Base-by-base conservation (phyloP, 345 rosid genomes). In the Populus tremula region DNA sequence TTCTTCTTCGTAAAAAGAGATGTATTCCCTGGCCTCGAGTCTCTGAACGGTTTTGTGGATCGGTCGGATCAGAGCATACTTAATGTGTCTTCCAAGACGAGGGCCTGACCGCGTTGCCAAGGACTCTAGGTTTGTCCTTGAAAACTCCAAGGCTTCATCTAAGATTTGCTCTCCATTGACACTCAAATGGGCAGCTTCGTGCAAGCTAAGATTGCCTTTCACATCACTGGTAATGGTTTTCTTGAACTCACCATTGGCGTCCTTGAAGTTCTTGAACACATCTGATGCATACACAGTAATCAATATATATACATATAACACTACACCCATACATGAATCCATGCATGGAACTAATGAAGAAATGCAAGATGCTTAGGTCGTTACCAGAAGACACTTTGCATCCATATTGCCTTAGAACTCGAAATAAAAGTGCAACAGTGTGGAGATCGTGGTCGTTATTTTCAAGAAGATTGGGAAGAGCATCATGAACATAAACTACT, bases 101-200 rank as follows among this genome's bases (percentile, higher is more conserved):
- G 70, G 39, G 10, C 7, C 16, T 41, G 70, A 74, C 43, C 31
- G 18, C 1, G 1, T 21, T 4, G 53, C 23, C 20, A 45, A 39
- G 38, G 2, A 25, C 5, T 74, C 69, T 0, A 74, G 39, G 2
- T 14, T 50, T 41, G 27, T 18, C 69, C 38, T 62, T 6, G 85
- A 39, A 53, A 81, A 81, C 16, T 39, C 49, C n/a, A 76, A 25
- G 1, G 87, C 85, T 72, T 87, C 85, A 14, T 87, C 87, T 53
- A 87, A 1, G 16, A 85, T 72, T 9, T 61, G 43, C 13, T 87
- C 90, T 33, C 56, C 84, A 25, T 73, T 79, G 5, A 73, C 69
- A 16, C 77, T 61, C 10, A 83, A 71, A 14, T 77, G 17, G 12
- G 88, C 61, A 18, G 87, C 90, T 82, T 87, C 87, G 23, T 86